These are phyloP conservation scores for Cytidiella melzeri DNA, from an alignment of 768 basidiomycete species.

Conservation along the genomic window DNA sequence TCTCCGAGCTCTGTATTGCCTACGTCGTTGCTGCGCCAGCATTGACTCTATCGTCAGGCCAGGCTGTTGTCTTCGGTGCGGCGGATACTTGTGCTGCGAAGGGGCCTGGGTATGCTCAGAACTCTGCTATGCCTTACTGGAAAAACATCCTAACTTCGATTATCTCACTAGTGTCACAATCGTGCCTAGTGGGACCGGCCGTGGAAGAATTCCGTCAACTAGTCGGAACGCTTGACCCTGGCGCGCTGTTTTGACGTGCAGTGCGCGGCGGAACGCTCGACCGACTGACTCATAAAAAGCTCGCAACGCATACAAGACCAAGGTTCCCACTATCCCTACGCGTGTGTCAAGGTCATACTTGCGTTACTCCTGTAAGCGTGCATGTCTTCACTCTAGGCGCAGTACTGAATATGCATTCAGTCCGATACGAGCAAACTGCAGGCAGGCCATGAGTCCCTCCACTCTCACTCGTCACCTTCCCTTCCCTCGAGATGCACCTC, in stretches of 20 bases:
- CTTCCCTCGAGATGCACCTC: slow-evolving; percentile 6
- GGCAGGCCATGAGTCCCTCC: slow-evolving; percentile 6
- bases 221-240: background rate
- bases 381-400: background rate
- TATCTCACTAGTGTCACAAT: background rate
- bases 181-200: background rate
- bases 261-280: background rate
- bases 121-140: no score
- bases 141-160: no score
- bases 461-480: slow-evolving; percentile 1
- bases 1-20: background rate
- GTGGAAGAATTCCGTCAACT: background rate
- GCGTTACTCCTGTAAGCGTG: background rate
- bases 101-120: background rate
- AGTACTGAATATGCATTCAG: background rate
- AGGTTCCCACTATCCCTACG: background rate
- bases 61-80: no score
- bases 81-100: background rate
- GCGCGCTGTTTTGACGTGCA: background rate
- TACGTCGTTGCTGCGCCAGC: no score
- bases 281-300: background rate
- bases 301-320: background rate
- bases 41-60: no score
- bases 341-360: background rate
- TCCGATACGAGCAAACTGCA: background rate